phyloP scores from a whole-genome alignment of 805 yeast genomes.

The Kodamaea fukazawae region DNA sequence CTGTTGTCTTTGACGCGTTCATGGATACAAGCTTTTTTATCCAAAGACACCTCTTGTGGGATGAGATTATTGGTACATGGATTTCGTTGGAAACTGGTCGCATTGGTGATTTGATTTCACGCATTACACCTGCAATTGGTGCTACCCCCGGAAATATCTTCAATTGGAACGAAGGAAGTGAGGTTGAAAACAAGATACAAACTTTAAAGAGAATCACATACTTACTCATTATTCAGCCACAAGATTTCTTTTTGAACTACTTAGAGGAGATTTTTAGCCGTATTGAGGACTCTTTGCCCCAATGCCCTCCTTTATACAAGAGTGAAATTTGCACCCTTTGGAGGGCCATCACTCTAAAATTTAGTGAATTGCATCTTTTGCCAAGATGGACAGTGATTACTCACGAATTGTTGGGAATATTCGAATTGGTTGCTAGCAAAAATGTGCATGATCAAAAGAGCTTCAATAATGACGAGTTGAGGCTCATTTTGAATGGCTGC shows the following conservation, averaged over 20 bases:
- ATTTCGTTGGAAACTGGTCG: constrained; percentile 59
- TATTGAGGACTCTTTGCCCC: constrained; percentile 26
- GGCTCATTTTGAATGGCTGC: constrained; percentile 55
- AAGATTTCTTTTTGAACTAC: constrained; percentile 51
- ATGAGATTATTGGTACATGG: constrained; percentile 59
- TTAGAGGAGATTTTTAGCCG: constrained; percentile 47
- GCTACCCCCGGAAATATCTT: constrained; percentile 61
- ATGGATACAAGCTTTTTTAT: constrained; percentile 58
- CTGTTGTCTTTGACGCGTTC: constrained; percentile 59
- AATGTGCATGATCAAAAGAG: constrained; percentile 24
- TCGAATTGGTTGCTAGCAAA: constrained; percentile 35
- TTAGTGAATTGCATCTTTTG: constrained; percentile 59
- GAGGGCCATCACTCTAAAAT: constrained; percentile 62
- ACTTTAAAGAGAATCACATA: constrained; percentile 64
- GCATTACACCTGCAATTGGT: constrained; percentile 33
- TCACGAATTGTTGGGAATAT: constrained; percentile 55
- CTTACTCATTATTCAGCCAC: constrained; percentile 58
- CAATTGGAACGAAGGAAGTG: constrained; percentile 68
- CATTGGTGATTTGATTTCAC: constrained; percentile 44
- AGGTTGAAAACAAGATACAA: constrained; percentile 49
- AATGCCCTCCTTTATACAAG: constrained; percentile 32
- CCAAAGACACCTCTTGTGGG: constrained; percentile 46
- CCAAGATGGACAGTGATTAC: constrained; percentile 69
- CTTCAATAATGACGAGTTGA: constrained; percentile 35
- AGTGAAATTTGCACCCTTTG: constrained; percentile 54